These are phyloP conservation scores for Phycomyces blakesleeanus DNA, from an alignment of 192 early-diverging fungal genomes.

Conservation along the genomic window DNA sequence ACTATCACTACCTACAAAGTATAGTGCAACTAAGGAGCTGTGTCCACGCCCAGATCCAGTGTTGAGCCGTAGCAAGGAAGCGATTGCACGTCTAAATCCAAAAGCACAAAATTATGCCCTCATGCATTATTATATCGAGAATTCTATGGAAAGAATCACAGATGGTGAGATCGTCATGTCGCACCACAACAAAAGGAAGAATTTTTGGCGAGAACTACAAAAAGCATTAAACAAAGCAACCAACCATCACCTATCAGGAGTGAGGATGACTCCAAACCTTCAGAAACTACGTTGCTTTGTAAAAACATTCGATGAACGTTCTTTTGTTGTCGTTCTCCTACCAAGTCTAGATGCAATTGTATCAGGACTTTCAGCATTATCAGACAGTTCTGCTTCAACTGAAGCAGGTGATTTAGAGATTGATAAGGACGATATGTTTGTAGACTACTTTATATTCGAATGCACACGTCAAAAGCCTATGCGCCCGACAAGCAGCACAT, in stretches of 20 bases:
- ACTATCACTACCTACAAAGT: neutral
- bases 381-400: neutral
- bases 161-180: constrained; percentile 47
- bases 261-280: constrained; percentile 28
- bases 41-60: constrained; percentile 10
- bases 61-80: constrained; percentile 14
- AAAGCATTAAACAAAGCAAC: constrained; percentile 25
- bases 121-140: constrained; percentile 36
- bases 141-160: constrained; percentile 38
- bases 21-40: neutral
- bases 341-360: constrained; percentile 37
- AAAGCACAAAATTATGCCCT: constrained; percentile 19
- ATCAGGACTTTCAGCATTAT: constrained; percentile 9
- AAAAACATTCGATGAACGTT: constrained; percentile 41
- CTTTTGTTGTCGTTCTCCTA: constrained; percentile 45
- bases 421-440: neutral
- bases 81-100: constrained; percentile 9
- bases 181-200: constrained; percentile 31
- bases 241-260: constrained; percentile 16
- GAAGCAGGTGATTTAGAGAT: neutral
- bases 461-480: constrained; percentile 47
- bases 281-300: constrained; percentile 50
- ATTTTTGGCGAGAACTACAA: constrained; percentile 39
- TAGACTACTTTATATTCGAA: constrained; percentile 43
- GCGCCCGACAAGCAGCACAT: constrained; percentile 16